Conservation (phyloP, 2,329 filamentous ascomycete genomes). For the Fusarium sp. region DNA sequence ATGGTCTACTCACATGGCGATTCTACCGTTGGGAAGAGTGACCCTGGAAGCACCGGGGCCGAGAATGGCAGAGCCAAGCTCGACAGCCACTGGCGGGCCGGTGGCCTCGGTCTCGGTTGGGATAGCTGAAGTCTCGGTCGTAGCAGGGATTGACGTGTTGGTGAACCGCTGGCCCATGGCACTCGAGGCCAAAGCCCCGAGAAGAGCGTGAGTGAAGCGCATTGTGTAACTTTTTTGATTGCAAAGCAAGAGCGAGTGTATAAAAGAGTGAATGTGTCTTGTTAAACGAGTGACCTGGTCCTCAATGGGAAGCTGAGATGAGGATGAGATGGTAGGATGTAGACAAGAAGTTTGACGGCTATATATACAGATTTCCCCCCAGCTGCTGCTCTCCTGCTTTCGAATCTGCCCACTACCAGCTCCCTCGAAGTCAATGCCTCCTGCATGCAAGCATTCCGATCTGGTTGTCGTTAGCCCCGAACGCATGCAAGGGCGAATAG, state of each 20-base stretch:
- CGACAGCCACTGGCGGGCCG: not conserved
- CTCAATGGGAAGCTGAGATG: slow-evolving; percentile 29
- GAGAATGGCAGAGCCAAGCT: not conserved
- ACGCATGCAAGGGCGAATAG: slow-evolving; percentile 31
- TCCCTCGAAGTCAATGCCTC: slow-evolving; percentile 5
- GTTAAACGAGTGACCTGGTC: slow-evolving; percentile 35
- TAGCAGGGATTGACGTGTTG: slow-evolving; percentile 20
- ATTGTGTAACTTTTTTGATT: slow-evolving; percentile 14
- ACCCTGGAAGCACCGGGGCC: not conserved
- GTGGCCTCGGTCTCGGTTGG: too few species aligned
- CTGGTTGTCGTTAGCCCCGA: slow-evolving; percentile 2
- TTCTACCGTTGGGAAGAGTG: not conserved
- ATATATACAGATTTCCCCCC: slow-evolving; percentile 21
- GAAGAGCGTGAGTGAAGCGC: slow-evolving; percentile 23
- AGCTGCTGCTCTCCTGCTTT: not conserved
- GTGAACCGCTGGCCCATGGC: slow-evolving; percentile 32
- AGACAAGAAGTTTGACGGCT: slow-evolving; percentile 4
- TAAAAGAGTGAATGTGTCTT: slow-evolving; percentile 17
- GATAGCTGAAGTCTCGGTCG: not conserved
- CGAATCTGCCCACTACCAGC: too few species aligned
- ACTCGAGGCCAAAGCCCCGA: slow-evolving; percentile 26
- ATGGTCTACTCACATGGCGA: slow-evolving; percentile 8
- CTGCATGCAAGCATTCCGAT: slow-evolving; percentile 25
- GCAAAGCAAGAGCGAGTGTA: slow-evolving; percentile 9
- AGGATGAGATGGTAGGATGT: slow-evolving; percentile 29